phyloP scores from a whole-genome alignment of 768 basidiomycete species.

The button mushroom (Agaricus bisporus) region DNA sequence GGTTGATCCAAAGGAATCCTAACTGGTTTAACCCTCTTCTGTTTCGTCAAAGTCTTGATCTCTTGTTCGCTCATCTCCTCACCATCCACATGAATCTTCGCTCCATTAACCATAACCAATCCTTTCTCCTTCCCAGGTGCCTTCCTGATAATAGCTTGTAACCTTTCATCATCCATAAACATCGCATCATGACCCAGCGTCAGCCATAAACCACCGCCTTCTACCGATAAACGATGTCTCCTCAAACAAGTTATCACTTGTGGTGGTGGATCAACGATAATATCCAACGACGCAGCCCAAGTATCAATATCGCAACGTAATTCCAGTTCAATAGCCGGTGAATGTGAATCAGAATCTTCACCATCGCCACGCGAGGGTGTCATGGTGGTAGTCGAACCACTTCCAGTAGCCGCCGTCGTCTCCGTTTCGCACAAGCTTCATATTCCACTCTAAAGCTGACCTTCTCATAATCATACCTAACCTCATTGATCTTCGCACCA shows the following conservation, averaged over 20 bases:
- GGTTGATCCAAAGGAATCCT: constrained; percentile 94
- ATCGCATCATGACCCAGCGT: constrained; percentile 82
- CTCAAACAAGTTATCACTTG: constrained; percentile 75
- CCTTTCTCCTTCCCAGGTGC: constrained; percentile 78
- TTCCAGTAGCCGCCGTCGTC: constrained; percentile 9
- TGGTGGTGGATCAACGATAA: constrained; percentile 91
- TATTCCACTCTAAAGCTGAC: constrained; percentile 81
- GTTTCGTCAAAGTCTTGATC: constrained; percentile 73
- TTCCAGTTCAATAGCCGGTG: constrained; percentile 76
- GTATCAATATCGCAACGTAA: constrained; percentile 88
- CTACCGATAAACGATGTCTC: constrained; percentile 77
- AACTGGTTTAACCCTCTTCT: constrained; percentile 80
- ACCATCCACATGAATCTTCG: constrained; percentile 75
- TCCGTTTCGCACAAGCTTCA: constrained; percentile 53
- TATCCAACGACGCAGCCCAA: constrained; percentile 78
- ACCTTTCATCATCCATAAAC: constrained; percentile 71
- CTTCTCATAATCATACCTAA: constrained; percentile 86
- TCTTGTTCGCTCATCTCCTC: constrained; percentile 87
- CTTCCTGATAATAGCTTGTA: constrained; percentile 68
- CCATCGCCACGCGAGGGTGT: constrained; percentile 17
- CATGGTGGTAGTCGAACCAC: too few relatives aligned
- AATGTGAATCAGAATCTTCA: constrained; percentile 20
- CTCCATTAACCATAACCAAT: constrained; percentile 84
- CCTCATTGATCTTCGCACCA: constrained; percentile 66
- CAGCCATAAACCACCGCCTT: constrained; percentile 93